Percentiles rank a stretch among this genome's conserved stretches.
Evolutionary conservation across 2,329 filamentous ascomycete species (phyloP).

Genomic region (Hymenoscyphus linearis): DNA sequence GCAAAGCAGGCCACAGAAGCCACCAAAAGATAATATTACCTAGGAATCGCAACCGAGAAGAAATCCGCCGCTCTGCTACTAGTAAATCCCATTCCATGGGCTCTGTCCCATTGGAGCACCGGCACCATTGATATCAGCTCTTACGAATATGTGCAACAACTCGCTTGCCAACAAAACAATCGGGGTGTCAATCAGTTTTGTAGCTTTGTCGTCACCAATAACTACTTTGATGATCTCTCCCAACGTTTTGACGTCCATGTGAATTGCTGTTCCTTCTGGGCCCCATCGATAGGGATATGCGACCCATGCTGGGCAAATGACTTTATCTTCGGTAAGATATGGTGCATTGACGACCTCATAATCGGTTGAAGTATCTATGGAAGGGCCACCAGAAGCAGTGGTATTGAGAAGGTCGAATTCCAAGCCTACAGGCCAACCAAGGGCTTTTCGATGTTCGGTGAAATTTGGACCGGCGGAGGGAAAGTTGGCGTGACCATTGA

Average conservation of each 20-base stretch:
- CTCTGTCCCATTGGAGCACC: slow-evolving; percentile 16
- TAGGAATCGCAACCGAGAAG: no score
- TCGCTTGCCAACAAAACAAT: slow-evolving; percentile 16
- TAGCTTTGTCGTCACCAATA: slow-evolving; percentile 11
- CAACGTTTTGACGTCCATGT: slow-evolving; percentile 18
- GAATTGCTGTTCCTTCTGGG: slow-evolving; percentile 20
- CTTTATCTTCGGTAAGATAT: slow-evolving; percentile 17
- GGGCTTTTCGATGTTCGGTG: slow-evolving; percentile 15
- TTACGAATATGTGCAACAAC: slow-evolving; percentile 23
- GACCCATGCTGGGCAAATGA: slow-evolving; percentile 19
- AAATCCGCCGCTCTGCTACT: not conserved
- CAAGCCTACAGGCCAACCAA: slow-evolving; percentile 18
- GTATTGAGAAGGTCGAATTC: slow-evolving; percentile 21
- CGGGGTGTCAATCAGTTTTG: slow-evolving; percentile 12
- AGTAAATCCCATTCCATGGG: slow-evolving; percentile 22
- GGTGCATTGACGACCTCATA: slow-evolving; percentile 19
- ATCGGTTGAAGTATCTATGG: slow-evolving; percentile 10
- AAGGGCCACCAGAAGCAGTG: slow-evolving; percentile 15
- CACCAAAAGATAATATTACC: no score
- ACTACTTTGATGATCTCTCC: slow-evolving; percentile 16
- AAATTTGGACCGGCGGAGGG: slow-evolving; percentile 16
- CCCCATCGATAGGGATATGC: slow-evolving; percentile 24
- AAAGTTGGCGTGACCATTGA: slow-evolving; percentile 26
- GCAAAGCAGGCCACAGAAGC: no score
- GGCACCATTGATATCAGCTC: slow-evolving; percentile 21